Percentiles rank a stretch among this genome's conserved stretches.
phyloP scores from a whole-genome alignment of 768 basidiomycete species.

The Mycena kentingensis region DNA sequence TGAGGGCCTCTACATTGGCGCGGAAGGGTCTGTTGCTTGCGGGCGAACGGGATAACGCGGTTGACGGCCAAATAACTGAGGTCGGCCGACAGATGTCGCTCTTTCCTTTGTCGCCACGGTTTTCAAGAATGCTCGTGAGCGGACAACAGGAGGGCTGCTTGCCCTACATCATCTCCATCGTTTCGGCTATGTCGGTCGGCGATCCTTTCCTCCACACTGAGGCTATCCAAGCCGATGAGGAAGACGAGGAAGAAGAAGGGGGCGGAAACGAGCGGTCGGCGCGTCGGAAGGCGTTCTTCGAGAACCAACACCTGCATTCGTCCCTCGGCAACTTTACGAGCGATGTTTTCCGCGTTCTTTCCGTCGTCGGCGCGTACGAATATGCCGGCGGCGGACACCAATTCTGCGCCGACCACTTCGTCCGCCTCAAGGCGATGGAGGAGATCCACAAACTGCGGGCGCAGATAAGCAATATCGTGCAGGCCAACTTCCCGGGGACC shows the following conservation, averaged over 20 bases:
- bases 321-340: constrained; percentile 79
- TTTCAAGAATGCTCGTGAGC: constrained; percentile 92
- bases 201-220: constrained; percentile 94
- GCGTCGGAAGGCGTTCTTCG: constrained; percentile 80
- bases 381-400: constrained; percentile 77
- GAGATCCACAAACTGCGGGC: constrained; percentile 94
- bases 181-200: constrained; percentile 89
- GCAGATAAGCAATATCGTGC: constrained; percentile 86
- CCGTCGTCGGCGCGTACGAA: constrained; percentile 96
- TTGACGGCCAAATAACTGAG: constrained; percentile 75
- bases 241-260: constrained; percentile 38
- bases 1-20: constrained; percentile 41
- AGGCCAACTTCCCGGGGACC: constrained; percentile 68
- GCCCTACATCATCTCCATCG: constrained; percentile 88
- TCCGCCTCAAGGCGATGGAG: constrained; percentile 96
- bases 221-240: constrained; percentile 48
- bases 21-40: constrained; percentile 25
- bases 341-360: constrained; percentile 85
- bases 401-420: constrained; percentile 90
- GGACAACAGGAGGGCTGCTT: constrained; percentile 84
- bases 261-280: constrained; percentile 23
- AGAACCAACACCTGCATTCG: constrained; percentile 75
- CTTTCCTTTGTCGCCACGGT: constrained; percentile 92
- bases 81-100: constrained; percentile 91
- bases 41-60: constrained; percentile 26